Evolutionary conservation across 352 stramenopile genomes (phyloP), one percentile per base, ranked within the genome.

Genomic region (Pythium chondricola): DNA sequence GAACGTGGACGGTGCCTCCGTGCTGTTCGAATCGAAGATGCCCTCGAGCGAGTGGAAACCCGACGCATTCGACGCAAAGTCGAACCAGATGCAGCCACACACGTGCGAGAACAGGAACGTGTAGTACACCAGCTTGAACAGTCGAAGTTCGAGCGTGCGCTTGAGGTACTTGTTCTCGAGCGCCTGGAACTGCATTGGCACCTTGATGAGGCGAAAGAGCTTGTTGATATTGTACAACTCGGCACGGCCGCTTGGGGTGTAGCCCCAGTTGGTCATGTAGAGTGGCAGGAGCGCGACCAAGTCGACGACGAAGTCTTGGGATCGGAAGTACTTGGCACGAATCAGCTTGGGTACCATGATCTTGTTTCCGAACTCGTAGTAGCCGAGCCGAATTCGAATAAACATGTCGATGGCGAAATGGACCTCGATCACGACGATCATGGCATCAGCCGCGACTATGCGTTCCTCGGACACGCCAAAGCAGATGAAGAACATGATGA

Each of bases 51-150:
- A 52, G n/a, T 56, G 52, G 2, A 67, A 13, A 20, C 52, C 43
- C 4, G 58, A 67, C 4, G 43, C 17, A 22, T 67, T 61, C 1
- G 58, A 62, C 0, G 57, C 64, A 37, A 81, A 88, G 29, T 85
- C 72, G 30, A 84, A 85, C 62, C 71, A 88, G 22, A 81, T 67
- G 29, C 76, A 80, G 5, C 69, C 76, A 6, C 83, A 66, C 0
- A 67, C 61, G 40, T 88, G 76, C 2, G 67, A 69, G 1, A 85
- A 55, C 21, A 88, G 45, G 31, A 84, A 85, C 0, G 72, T 82
- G 55, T 83, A 88, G 51, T 85, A 88, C 13, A 88, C 59, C n/a
- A 88, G 43, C 57, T 85, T 88, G 60, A 84, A 79, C 17, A 88
- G 25, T 2, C 76, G 69, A 0, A 88, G 43, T n/a, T 88, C 65